Evolutionary conservation across 345 rosid genomes (phyloP), one percentile per base, ranked within the genome.

Genomic region (Bretschneidera sinensis): DNA sequence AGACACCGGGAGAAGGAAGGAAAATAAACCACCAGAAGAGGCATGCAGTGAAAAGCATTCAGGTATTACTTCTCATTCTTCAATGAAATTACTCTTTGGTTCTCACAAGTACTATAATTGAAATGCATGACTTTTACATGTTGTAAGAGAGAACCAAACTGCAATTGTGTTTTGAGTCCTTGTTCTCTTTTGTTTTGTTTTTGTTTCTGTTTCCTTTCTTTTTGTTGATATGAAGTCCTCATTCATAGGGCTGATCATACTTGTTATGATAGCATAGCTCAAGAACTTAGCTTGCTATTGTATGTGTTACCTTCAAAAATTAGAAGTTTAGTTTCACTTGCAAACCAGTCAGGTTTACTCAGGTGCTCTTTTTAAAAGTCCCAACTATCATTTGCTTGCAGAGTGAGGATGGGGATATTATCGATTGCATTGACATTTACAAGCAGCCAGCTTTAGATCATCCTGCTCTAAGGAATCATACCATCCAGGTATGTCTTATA

Each of bases 351-450:
- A 28, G 33, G 33, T 28, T 45, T 45, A 45, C 16, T 45, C 16
- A n/a, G n/a, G 49, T 11, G 16, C 8, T 45, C 10, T 14, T 55
- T 31, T 5, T 9, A 1, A 55, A 21, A 14, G 11, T 3, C 15
- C 24, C 24, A 20, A 48, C 54, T 25, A 19, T 8, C 24, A 33
- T 17, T 48, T 61, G 51, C 20, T 17, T 53, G 53, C 31, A 80
- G 89, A 79, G 82, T 66, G 78, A 79, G 72, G 85, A 83, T 69
- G 80, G 82, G 17, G 82, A 81, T 50, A 56, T 66, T 21, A 78
- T 81, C 17, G 85, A 79, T 54, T 81, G 92, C 24, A 56, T 83
- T 20, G 81, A 71, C 21, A 69, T 80, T 35, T 67, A 86, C 55
- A 75, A 73, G 61, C 85, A 86, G 23, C 74, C 80, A 15, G 76